Evolutionary conservation across 2,329 filamentous ascomycete species (phyloP), one percentile per base, ranked within the genome.

Genomic region (Fusarium albidum): DNA sequence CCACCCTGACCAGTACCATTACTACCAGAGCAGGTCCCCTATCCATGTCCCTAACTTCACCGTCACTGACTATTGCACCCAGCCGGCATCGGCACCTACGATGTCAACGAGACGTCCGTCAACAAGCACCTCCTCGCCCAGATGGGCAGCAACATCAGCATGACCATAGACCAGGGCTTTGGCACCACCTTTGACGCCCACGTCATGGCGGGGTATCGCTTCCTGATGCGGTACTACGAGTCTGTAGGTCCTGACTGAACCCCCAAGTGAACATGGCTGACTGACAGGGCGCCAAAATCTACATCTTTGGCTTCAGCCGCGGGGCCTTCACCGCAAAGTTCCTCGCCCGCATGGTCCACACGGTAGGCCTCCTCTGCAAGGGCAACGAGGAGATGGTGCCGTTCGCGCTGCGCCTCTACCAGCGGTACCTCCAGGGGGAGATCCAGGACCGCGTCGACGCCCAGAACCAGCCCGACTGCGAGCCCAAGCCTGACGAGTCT

Each of bases 281-380:
- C 8, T 1, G 17, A 10, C n/a, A 79, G 64, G 77, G 74, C 1
- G 79, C 80, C 56, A 76, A 77, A 40, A 81, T 83, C 28, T 83
- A 82, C 59, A 77, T 83, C 61, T 82, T 83, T 40, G 80, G 80
- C 11, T 83, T 83, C 62, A 79, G 75, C 8, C 76, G 80, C 17
- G 80, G 80, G 3, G 79, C 80, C 12, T 82, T 79, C 58, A 81
- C 78, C 1, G 80, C 80, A n/a, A 77, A 77, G 17, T 81, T 82
- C 59, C 72, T 83, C 2, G 76, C 80, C 0, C 74, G 78, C 38
- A 82, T 82, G 80, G 67, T 83, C 33, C 69, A 79, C 49, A 73
- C 72, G 4, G 73, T 82, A 9, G 81, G 78, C 0, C 69, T 83
- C 0, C 71, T 83, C 6, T 80, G 77, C 41, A 75, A 76, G 39